Percentiles rank a stretch among this genome's conserved stretches.
These are phyloP conservation scores for Phytophthora cryptogea DNA, from an alignment of 352 stramenopile species.

Conservation along the genomic window DNA sequence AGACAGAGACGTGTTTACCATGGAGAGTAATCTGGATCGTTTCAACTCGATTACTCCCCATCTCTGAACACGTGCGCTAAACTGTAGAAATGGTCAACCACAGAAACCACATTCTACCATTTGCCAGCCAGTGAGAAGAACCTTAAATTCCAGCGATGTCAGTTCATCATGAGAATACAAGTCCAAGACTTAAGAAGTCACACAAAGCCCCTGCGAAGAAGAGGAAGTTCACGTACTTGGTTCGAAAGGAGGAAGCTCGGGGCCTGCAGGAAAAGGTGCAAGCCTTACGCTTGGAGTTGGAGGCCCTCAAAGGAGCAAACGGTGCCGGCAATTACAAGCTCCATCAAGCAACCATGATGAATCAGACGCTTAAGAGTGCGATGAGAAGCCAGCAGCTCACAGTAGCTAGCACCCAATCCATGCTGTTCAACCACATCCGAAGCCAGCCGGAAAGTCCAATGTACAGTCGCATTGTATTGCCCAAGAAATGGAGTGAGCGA, in stretches of 20 bases:
- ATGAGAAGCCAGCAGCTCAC: slow-evolving; percentile 12
- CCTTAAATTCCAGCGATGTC: background rate
- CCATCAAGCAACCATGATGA: slow-evolving; percentile 5
- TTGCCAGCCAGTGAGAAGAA: background rate
- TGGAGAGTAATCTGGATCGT: too few relatives aligned
- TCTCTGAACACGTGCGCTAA: background rate
- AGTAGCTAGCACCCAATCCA: slow-evolving; percentile 13
- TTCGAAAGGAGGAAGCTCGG: slow-evolving; percentile 5
- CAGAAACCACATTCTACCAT: background rate
- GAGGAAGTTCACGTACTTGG: slow-evolving; percentile 8
- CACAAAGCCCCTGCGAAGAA: background rate
- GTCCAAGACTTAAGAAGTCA: background rate
- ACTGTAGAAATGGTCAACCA: background rate
- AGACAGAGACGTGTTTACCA: background rate
- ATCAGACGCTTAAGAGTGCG: background rate
- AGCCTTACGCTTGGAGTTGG: background rate
- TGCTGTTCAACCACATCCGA: slow-evolving; percentile 10
- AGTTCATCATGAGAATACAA: background rate
- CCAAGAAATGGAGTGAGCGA: slow-evolving; percentile 22
- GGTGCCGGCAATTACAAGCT: background rate
- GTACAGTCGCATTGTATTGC: slow-evolving; percentile 16
- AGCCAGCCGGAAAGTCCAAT: slow-evolving; percentile 10
- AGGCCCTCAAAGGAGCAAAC: background rate
- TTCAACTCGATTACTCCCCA: background rate
- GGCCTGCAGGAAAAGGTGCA: slow-evolving; percentile 1